Percentiles rank a stretch among this genome's conserved stretches.
Evolutionary conservation across 768 basidiomycete species (phyloP).

Genomic region (Russula sp.): DNA sequence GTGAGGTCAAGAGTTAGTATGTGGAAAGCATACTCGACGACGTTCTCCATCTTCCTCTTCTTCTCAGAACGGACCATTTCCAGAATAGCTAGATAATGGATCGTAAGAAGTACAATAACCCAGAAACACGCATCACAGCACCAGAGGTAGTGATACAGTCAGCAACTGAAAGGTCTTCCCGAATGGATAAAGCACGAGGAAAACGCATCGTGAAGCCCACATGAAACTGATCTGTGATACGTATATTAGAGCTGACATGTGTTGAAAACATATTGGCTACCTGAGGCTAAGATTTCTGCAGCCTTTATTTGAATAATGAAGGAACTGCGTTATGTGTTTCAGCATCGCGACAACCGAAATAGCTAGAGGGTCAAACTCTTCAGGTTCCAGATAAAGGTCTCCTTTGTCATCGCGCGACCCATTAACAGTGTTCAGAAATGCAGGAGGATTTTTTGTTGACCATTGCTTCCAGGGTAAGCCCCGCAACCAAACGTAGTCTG

Average conservation of each 20-base stretch:
- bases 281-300: constrained; percentile 76
- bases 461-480: constrained; percentile 77
- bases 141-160: constrained; percentile 72
- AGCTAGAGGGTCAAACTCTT: constrained; percentile 50
- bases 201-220: constrained; percentile 90
- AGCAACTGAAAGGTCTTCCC: constrained; percentile 64
- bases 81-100: constrained; percentile 39
- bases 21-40: constrained; percentile 36
- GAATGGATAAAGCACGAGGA: constrained; percentile 73
- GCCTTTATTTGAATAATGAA: constrained; percentile 93
- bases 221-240: constrained; percentile 63
- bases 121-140: constrained; percentile 23
- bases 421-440: constrained; percentile 56
- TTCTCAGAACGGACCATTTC: constrained; percentile 55
- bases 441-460: constrained; percentile 66
- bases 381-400: constrained; percentile 84
- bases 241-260: background rate
- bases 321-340: constrained; percentile 46
- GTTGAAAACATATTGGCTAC: constrained; percentile 30
- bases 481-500: constrained; percentile 81
- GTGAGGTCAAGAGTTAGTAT: background rate
- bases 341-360: background rate
- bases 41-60: constrained; percentile 69
- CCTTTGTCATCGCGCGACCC: constrained; percentile 71
- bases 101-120: background rate